Conservation (phyloP, 1,284 basidiomycete genomes). For the Leucocoprinus gongylophorus region DNA sequence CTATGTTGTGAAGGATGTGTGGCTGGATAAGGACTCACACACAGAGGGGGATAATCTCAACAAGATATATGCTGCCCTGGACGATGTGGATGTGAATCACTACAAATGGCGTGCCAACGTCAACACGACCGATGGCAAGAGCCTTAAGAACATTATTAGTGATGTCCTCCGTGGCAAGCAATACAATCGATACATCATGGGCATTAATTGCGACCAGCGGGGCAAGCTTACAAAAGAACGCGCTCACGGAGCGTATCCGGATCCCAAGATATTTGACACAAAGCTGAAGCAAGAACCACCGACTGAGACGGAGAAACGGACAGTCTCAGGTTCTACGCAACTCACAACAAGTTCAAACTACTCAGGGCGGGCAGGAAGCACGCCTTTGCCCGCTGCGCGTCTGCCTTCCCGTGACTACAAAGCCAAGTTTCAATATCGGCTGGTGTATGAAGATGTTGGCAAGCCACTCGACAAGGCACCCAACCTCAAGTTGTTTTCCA, state of each 20-base stretch:
- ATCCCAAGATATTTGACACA: not conserved
- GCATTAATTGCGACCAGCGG: not conserved
- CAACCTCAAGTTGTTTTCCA: not conserved
- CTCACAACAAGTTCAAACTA: no score
- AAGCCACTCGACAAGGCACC: not conserved
- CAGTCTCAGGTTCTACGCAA: no score
- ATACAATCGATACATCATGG: slow-evolving; percentile 1
- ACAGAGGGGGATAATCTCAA: slow-evolving; percentile 10
- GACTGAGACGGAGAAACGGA: no score
- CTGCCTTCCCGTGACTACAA: not conserved
- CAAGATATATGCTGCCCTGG: not conserved
- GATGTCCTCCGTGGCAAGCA: not conserved
- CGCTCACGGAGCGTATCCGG: not conserved
- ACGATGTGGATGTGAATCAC: not conserved
- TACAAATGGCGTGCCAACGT: no score
- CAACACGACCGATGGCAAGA: no score
- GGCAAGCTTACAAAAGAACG: not conserved
- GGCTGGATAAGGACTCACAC: not conserved
- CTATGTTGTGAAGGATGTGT: slow-evolving; percentile 13
- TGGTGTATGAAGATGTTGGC: slow-evolving; percentile 14
- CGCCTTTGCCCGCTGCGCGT: no score
- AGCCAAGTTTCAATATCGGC: slow-evolving; percentile 14
- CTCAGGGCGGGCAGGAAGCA: no score
- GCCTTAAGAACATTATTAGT: no score
- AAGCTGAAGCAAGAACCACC: not conserved